Evolutionary conservation across 495 filamentous ascomycete species (phyloP), one percentile per base, ranked within the genome.

Genomic region (Neurospora africana): DNA sequence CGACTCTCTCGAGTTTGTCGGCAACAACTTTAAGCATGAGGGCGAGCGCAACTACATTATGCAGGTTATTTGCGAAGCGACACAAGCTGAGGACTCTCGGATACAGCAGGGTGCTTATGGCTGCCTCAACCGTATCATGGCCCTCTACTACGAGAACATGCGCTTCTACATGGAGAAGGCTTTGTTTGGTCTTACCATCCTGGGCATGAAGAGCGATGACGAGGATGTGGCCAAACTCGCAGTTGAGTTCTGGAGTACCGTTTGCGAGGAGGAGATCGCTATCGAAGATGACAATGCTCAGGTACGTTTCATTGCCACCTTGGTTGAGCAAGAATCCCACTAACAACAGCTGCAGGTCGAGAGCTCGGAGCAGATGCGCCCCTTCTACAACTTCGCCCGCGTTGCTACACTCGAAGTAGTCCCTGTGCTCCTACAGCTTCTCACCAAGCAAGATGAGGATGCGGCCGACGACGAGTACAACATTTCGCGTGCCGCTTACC

Each of bases 101-200:
- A 94, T 98, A 83, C 94, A 98, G 79, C 92, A 96, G 75, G 94
- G 92, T 72, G 93, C 96, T 17, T 99, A 97, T 78, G 95, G 95
- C 71, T 99, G 96, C 79, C 82, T 99, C 78, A 98, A 98, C 88
- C 89, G 94, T 77, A 97, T 99, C 80, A 99, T 99, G 95, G 92
- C 86, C 72, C 86, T 97, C 44, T 98, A 99, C 84, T 99, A 99
- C 80, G 95, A 98, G 77, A 94, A 97, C 85, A 99, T 99, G 95
- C 89, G 93, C 77, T 98, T 97, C 84, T 99, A 99, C 85, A 99
- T 99, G 95, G 96, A 99, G 87, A 98, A 98, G 87, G 95, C 95
- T 65, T 86, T 99, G 43, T 99, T 98, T 80, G 95, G 96, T 65
- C 87, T 99, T 17, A 99, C 96, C n/a, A 96, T 98, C 72, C 89